These are phyloP conservation scores for Quercus gilva DNA, from an alignment of 306 rosid species.

Conservation along the genomic window DNA sequence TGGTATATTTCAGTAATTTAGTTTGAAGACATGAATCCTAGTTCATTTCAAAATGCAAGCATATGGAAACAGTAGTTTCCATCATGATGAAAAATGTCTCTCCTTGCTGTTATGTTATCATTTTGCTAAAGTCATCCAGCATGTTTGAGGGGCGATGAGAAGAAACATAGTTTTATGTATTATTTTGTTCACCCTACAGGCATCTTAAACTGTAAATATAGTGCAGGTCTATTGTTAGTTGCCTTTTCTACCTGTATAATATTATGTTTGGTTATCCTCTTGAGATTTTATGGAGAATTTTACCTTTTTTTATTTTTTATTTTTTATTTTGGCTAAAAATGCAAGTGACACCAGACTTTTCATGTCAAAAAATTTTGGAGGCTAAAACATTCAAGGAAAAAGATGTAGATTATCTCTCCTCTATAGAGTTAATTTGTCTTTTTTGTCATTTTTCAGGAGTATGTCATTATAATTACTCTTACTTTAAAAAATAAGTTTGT, in stretches of 20 bases:
- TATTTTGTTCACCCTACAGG: neutral
- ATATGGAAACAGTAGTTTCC: neutral
- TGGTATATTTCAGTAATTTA: no score
- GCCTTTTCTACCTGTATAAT: neutral
- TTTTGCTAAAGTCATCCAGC: neutral
- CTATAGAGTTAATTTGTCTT: slow-evolving; percentile 68
- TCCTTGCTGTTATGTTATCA: neutral
- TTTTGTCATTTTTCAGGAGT: slow-evolving; percentile 10
- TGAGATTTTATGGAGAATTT: neutral
- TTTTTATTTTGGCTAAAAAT: slow-evolving; percentile 9
- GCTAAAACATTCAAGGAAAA: slow-evolving; percentile 63
- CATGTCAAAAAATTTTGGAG: slow-evolving; percentile 74
- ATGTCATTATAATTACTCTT: slow-evolving; percentile 13
- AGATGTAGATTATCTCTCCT: slow-evolving; percentile 89
- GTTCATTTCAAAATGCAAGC: neutral
- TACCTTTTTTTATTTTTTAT: no score
- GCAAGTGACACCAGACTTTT: slow-evolving; percentile 24
- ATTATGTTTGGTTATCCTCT: slow-evolving; percentile 2
- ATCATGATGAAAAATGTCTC: neutral
- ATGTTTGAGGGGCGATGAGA: neutral
- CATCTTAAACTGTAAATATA: neutral
- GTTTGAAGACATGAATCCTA: no score
- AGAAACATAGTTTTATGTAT: neutral
- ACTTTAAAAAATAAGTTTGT: neutral
- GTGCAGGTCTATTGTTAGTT: neutral